Percentiles rank a stretch among this genome's conserved stretches.
These are phyloP conservation scores for Tolypocladium tropicale DNA, from an alignment of 2,329 filamentous ascomycete species.

Conservation along the genomic window DNA sequence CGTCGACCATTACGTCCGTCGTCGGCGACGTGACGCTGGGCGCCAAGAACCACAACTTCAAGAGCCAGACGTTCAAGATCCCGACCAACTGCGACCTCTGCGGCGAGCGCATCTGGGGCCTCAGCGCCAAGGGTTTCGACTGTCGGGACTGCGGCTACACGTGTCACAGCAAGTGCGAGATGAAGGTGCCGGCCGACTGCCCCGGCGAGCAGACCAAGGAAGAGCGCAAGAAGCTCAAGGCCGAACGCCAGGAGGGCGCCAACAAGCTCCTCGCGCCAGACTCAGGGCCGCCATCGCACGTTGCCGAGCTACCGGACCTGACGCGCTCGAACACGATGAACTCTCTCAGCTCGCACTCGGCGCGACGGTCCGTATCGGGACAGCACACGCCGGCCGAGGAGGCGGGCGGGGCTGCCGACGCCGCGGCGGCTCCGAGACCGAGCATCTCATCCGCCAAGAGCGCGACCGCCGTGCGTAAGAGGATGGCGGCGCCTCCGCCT, in stretches of 20 bases:
- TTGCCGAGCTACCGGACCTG: slow-evolving; percentile 56
- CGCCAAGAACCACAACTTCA: slow-evolving; percentile 94
- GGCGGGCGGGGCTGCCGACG: slow-evolving; percentile 15
- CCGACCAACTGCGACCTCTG: slow-evolving; percentile 97
- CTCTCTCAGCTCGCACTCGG: slow-evolving; percentile 76
- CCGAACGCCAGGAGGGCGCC: slow-evolving; percentile 70
- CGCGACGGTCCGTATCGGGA: slow-evolving; percentile 46
- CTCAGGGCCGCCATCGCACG: slow-evolving; percentile 28
- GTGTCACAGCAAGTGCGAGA: slow-evolving; percentile 96
- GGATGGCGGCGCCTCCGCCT: slow-evolving; percentile 82
- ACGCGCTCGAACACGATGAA: slow-evolving; percentile 81
- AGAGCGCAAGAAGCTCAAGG: slow-evolving; percentile 88
- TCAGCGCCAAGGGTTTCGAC: slow-evolving; percentile 93
- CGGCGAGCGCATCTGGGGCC: slow-evolving; percentile 91
- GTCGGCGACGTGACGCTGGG: slow-evolving; percentile 90
- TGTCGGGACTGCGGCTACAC: slow-evolving; percentile 96
- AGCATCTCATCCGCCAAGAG: slow-evolving; percentile 16
- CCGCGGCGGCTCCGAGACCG: slow-evolving; percentile 13
- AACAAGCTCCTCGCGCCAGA: slow-evolving; percentile 46
- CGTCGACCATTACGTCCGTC: slow-evolving; percentile 78
- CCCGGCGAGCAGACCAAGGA: slow-evolving; percentile 91
- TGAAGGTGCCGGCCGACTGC: slow-evolving; percentile 95
- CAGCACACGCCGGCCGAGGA: slow-evolving; percentile 43
- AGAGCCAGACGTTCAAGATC: slow-evolving; percentile 97
- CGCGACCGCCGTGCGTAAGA: slow-evolving; percentile 35